A percentile compares a stretch with the other conserved stretches of the same genome.
Evolutionary conservation across 176 grass and related monocot genomes (phyloP).

Genomic region (Cocos nucifera): DNA sequence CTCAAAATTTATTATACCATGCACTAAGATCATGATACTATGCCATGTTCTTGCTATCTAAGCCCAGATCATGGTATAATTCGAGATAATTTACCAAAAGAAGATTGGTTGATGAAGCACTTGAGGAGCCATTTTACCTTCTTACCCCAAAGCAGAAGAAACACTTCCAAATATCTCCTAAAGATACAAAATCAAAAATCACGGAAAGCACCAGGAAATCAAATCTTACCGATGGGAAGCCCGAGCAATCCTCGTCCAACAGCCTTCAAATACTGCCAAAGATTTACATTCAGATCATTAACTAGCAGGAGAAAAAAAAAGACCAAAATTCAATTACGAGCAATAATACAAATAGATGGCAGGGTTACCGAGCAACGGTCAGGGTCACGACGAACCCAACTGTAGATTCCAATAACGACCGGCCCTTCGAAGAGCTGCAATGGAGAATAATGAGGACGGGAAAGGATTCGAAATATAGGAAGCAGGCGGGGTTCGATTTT

Average conservation of each 20-base stretch:
- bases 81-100: too few species aligned
- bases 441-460: neutral
- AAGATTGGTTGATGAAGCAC: too few species aligned
- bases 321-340: neutral
- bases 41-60: too few species aligned
- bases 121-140: too few species aligned
- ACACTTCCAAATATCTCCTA: too few species aligned
- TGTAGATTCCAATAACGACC: conserved; percentile 56
- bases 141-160: too few species aligned
- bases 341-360: conserved; percentile 7
- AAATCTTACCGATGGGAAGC: conserved; percentile 52
- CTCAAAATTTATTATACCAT: too few species aligned
- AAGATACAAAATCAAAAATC: conserved; percentile 1
- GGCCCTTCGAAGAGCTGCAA: conserved; percentile 56
- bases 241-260: conserved; percentile 38
- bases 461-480: too few species aligned
- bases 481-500: neutral
- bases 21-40: too few species aligned
- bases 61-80: too few species aligned
- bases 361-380: conserved; percentile 39
- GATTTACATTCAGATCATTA: conserved; percentile 4
- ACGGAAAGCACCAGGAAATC: neutral
- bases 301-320: neutral
- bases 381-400: conserved; percentile 45
- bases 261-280: conserved; percentile 56